Evolutionary conservation across 1,139 yeast species (phyloP).

Genomic region (Geotrichum candidum): DNA sequence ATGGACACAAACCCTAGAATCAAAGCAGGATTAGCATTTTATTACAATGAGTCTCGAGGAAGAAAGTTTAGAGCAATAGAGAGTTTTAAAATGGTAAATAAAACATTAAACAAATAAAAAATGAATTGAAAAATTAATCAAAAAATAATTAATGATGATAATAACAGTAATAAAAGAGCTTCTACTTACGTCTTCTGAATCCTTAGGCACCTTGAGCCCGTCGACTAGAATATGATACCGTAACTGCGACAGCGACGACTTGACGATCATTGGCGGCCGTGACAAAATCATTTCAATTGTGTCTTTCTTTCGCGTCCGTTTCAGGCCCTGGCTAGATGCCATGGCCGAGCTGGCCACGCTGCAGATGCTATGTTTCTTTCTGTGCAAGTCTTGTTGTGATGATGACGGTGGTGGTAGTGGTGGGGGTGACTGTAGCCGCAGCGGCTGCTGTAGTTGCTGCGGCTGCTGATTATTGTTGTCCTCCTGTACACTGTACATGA

Average conservation of each 20-base stretch:
- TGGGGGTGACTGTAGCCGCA: too few relatives aligned
- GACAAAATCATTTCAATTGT: slow-evolving; percentile 59
- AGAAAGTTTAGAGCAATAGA: neutral
- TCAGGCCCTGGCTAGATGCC: neutral
- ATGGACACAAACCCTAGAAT: slow-evolving; percentile 46
- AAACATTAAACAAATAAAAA: neutral
- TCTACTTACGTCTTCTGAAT: slow-evolving; percentile 19
- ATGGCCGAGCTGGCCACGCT: slow-evolving; percentile 1
- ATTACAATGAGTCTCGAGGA: slow-evolving; percentile 6
- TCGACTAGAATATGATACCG: slow-evolving; percentile 74
- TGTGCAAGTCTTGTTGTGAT: neutral
- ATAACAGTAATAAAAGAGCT: neutral
- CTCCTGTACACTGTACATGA: neutral
- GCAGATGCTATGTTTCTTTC: neutral
- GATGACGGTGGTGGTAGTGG: too few relatives aligned
- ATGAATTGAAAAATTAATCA: neutral
- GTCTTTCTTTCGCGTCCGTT: slow-evolving; percentile 40
- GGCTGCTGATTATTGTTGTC: slow-evolving; percentile 1
- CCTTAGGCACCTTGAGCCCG: slow-evolving; percentile 45
- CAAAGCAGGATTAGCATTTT: neutral
- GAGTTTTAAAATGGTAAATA: neutral
- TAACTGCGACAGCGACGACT: slow-evolving; percentile 69
- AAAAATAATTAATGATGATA: neutral
- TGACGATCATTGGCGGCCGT: slow-evolving; percentile 55
- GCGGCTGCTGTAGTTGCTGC: neutral